A percentile compares a stretch with the other conserved stretches of the same genome.
Conservation (phyloP, 352 stramenopile genomes). For the Pythium coloratum region DNA sequence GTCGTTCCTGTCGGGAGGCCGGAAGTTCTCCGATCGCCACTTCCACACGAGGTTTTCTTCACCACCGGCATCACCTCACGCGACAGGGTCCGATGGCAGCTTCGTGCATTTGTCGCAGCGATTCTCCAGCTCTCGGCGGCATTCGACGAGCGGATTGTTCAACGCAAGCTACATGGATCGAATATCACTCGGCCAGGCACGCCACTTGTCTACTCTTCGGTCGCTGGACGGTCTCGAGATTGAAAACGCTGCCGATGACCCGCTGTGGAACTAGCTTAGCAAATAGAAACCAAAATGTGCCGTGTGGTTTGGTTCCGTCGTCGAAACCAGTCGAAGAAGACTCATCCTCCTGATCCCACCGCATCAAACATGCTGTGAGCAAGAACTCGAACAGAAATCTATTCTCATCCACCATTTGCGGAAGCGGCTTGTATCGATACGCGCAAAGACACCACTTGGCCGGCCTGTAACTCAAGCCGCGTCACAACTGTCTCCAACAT, state of each 20-base stretch:
- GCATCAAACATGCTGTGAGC: too few relatives aligned
- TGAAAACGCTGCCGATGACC: slow-evolving; percentile 21
- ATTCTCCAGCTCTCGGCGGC: slow-evolving; percentile 22
- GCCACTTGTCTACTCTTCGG: slow-evolving; percentile 20
- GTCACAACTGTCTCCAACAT: background rate
- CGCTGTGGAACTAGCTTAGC: slow-evolving; percentile 16
- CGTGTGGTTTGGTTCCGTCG: background rate
- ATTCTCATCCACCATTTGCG: too few relatives aligned
- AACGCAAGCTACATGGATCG: slow-evolving; percentile 25
- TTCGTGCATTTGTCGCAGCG: slow-evolving; percentile 17
- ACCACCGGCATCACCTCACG: background rate
- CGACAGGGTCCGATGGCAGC: background rate
- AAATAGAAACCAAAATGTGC: background rate
- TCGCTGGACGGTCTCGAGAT: slow-evolving; percentile 17
- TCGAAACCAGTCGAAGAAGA: too few relatives aligned
- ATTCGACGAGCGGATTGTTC: slow-evolving; percentile 21
- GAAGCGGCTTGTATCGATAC: too few relatives aligned
- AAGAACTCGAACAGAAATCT: too few relatives aligned
- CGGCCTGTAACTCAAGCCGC: too few relatives aligned
- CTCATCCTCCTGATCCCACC: too few relatives aligned
- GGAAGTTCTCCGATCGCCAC: slow-evolving; percentile 8
- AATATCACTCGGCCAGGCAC: slow-evolving; percentile 27
- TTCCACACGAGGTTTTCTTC: background rate
- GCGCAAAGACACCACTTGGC: too few relatives aligned
- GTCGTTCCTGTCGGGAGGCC: slow-evolving; percentile 12